Base-by-base conservation (phyloP, 2,329 filamentous ascomycete genomes). In the Pseudonectria foliicola region DNA sequence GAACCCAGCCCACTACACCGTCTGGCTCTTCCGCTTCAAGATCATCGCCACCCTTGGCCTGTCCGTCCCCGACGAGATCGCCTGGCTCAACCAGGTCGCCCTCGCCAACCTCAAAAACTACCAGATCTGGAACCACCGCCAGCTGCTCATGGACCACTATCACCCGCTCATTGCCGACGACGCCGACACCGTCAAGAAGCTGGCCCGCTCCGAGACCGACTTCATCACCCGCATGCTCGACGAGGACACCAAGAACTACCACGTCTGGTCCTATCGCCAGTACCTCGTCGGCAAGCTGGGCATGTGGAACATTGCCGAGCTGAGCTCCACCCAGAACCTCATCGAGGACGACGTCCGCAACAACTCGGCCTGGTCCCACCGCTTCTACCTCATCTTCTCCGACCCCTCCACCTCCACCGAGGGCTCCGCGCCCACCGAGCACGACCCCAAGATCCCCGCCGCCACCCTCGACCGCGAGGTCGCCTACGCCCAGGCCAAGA, bases 1-100 rank as follows among this genome's bases (percentile, higher is more conserved):
- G 74, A 98, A 98, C 61, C 85, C 92, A 12, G 89, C 92, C 1
- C 92, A 98, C 67, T 98, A 98, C 66, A 98, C 92, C 12, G 90
- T 96, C 42, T 98, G 92, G 92, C 77, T 96, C 14, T 98, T 94
- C 68, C 84, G 92, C 42, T 87, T 89, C 48, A 78, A 82, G 53
- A 84, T 82, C 34, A 64, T 96, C 31, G 74, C 82, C 44, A 70
- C 76, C 3, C 68, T 94, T 16, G 61, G 74, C 31, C 71, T 81
- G 31, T 66, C 80, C 35, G 67, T 92, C 29, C 62, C 68, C 3
- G 72, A 81, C 39, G 92, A 98, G 61, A 70, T 95, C 30, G 66
- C 68, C 28, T 98, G 90, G 88, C 71, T 98, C 33, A 93, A 95
- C 61, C 68, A 77, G 10, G 79, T 92, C 18, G 85, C 90, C 10